Conservation (phyloP, 495 filamentous ascomycete species). For the Penicillium subrubescens region DNA sequence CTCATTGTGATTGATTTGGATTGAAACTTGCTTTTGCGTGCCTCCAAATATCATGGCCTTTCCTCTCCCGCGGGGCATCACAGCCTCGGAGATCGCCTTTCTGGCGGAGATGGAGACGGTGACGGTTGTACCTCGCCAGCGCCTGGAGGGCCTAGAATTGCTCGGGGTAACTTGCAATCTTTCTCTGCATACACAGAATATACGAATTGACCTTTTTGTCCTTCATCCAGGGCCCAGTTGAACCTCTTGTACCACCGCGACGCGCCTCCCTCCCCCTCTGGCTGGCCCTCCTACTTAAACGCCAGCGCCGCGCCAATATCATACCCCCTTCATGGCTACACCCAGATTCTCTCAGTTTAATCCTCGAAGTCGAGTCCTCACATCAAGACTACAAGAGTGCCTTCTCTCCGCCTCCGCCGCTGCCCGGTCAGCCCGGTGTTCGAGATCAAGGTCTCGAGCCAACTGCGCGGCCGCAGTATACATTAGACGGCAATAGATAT, state of each 20-base stretch:
- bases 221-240: slow-evolving; percentile 69
- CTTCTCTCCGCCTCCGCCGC: slow-evolving; percentile 74
- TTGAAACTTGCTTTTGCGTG: slow-evolving; percentile 2
- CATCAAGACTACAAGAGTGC: slow-evolving; percentile 53
- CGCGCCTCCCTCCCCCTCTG: slow-evolving; percentile 83
- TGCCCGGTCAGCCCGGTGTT: slow-evolving; percentile 50
- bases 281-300: slow-evolving; percentile 96
- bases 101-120: slow-evolving; percentile 96
- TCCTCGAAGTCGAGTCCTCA: slow-evolving; percentile 80
- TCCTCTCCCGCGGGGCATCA: slow-evolving; percentile 78
- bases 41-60: slow-evolving; percentile 70
- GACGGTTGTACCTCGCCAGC: slow-evolving; percentile 88
- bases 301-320: slow-evolving; percentile 92
- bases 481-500: slow-evolving; percentile 45
- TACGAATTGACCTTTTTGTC: slow-evolving; percentile 17
- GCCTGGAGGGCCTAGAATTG: slow-evolving; percentile 80
- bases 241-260: slow-evolving; percentile 76
- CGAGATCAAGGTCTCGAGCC: slow-evolving; percentile 36
- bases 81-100: slow-evolving; percentile 89
- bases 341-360: slow-evolving; percentile 66
- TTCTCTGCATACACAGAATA: background rate
- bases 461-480: slow-evolving; percentile 38
- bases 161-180: slow-evolving; percentile 69
- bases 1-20: background rate
- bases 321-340: slow-evolving; percentile 86